Conservation (phyloP, 768 basidiomycete genomes). For the Tylopilus rubrobrunneus region DNA sequence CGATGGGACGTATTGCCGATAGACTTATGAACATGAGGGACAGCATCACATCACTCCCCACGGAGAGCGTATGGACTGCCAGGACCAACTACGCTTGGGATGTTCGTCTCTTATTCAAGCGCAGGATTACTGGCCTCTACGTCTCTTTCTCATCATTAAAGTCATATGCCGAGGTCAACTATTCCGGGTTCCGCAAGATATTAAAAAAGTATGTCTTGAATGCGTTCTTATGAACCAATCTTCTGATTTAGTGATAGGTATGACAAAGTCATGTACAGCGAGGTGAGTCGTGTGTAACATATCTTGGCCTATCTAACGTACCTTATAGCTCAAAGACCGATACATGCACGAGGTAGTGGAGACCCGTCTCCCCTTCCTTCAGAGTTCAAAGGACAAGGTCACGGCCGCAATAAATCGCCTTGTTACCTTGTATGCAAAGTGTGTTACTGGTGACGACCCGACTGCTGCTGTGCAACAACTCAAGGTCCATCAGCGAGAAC, state of each 20-base stretch:
- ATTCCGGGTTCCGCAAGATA: slow-evolving; percentile 92
- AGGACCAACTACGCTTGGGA: slow-evolving; percentile 80
- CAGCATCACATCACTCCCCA: slow-evolving; percentile 42
- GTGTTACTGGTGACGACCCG: slow-evolving; percentile 73
- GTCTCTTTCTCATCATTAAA: slow-evolving; percentile 70
- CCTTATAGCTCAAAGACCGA: slow-evolving; percentile 61
- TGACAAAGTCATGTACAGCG: slow-evolving; percentile 86
- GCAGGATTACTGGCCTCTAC: slow-evolving; percentile 80
- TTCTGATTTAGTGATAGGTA: slow-evolving; percentile 51
- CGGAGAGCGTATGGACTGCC: slow-evolving; percentile 71
- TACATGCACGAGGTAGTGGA: slow-evolving; percentile 76
- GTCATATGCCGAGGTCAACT: slow-evolving; percentile 88
- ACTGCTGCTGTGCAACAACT: slow-evolving; percentile 75
- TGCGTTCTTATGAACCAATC: not conserved
- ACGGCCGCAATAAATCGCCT: slow-evolving; percentile 56
- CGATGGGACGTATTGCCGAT: slow-evolving; percentile 40
- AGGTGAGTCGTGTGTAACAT: slow-evolving; percentile 33
- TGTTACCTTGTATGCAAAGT: slow-evolving; percentile 75
- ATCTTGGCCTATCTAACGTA: not conserved
- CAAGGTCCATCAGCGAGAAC: slow-evolving; percentile 82
- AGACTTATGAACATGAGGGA: slow-evolving; percentile 50
- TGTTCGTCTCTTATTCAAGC: slow-evolving; percentile 81
- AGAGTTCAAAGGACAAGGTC: slow-evolving; percentile 57
- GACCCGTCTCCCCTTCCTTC: slow-evolving; percentile 61
- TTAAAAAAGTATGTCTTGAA: slow-evolving; percentile 75